Percentiles rank a stretch among this genome's conserved stretches.
Evolutionary conservation across 1,284 basidiomycete genomes (phyloP).

Genomic region (Spongispora temasekensis): DNA sequence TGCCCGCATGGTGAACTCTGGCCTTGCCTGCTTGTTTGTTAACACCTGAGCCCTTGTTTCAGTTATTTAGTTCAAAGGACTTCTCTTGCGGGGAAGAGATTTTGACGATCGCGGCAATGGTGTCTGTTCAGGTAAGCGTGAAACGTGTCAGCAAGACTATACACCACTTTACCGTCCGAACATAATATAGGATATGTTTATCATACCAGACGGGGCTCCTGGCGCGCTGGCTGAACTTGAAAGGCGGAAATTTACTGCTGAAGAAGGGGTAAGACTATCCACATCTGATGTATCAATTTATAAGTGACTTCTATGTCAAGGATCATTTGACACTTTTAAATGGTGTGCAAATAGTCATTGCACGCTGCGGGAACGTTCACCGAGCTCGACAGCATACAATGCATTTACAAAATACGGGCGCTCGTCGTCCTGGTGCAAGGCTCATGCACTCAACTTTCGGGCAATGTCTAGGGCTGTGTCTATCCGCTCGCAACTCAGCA

Average conservation of each 20-base stretch:
- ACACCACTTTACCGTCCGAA: background rate
- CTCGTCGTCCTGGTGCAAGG: conserved; percentile 87
- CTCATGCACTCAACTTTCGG: conserved; percentile 90
- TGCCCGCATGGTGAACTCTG: conserved; percentile 65
- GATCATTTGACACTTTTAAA: conserved; percentile 93
- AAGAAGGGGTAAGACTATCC: conserved; percentile 80
- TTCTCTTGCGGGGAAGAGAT: conserved; percentile 92
- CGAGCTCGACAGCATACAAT: conserved; percentile 73
- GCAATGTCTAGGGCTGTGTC: conserved; percentile 90
- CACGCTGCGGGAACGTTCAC: conserved; percentile 9
- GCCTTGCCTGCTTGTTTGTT: background rate
- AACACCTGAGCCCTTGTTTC: conserved; percentile 21
- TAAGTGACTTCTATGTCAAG: conserved; percentile 41
- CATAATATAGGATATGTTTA: conserved; percentile 74
- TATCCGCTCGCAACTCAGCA: conserved; percentile 90
- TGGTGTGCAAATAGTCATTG: conserved; percentile 46
- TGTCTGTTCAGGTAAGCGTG: conserved; percentile 71
- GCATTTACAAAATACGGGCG: conserved; percentile 85
- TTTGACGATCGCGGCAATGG: conserved; percentile 95
- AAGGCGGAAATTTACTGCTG: conserved; percentile 91
- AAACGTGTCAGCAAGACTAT: background rate
- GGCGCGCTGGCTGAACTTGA: conserved; percentile 88
- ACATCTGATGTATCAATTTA: background rate
- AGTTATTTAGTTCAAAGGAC: conserved; percentile 86
- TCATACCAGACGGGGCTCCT: conserved; percentile 82